Conservation (phyloP, 129 eudicot species). For the Flaveria linearis region DNA sequence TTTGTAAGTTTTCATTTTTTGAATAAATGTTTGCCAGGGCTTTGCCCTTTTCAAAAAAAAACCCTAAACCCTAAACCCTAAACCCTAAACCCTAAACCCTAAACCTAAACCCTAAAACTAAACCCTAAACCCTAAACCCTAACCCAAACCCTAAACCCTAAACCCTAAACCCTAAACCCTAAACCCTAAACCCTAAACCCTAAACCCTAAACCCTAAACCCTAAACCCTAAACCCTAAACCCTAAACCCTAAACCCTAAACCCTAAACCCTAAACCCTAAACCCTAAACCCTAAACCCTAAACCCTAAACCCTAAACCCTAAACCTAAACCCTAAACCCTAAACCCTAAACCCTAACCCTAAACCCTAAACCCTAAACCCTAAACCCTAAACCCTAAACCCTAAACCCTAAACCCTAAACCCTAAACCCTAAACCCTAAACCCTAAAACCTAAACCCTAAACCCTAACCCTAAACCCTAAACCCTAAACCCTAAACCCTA, state of each 20-base stretch:
- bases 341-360: not conserved
- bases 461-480: not conserved
- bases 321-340: not conserved
- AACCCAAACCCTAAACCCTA: not conserved
- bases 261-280: not conserved
- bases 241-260: not conserved
- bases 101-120: too few species aligned
- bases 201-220: conserved; percentile 1
- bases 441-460: not conserved
- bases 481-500: not conserved
- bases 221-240: not conserved
- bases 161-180: not conserved
- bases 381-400: too few species aligned
- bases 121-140: not conserved
- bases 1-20: too few species aligned
- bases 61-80: conserved; percentile 3
- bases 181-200: conserved; percentile 3
- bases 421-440: conserved; percentile 3
- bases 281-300: too few species aligned
- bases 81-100: conserved; percentile 3
- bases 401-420: conserved; percentile 3
- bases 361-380: not conserved
- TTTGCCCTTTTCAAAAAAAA: too few species aligned
- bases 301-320: conserved; percentile 3
- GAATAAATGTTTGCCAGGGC: too few species aligned